Evolutionary conservation across 805 yeast genomes (phyloP), one percentile per base, ranked within the genome.

Genomic region (Yarrowia bubula): DNA sequence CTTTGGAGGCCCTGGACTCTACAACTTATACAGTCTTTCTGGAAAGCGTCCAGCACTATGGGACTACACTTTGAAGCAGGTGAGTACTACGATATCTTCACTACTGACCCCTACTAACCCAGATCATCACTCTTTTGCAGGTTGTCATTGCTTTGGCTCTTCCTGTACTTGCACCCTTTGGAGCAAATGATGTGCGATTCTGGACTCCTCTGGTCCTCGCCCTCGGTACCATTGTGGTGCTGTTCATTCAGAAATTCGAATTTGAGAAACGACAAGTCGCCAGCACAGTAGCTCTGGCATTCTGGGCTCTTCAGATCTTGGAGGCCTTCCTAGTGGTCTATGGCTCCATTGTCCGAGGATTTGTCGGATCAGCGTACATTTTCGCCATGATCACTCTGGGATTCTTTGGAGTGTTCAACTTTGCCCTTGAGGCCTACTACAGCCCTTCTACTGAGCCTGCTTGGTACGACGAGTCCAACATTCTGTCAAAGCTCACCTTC

Each of bases 371-470:
- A 14, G 17, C 14, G n/a, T 31, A 48, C 58, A 31, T 39, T 39
- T 32, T 37, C 51, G 18, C 66, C n/a, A 22, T 51, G 43, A 28
- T 46, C 10, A 43, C 51, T 8, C 9, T 37, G 1, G 43, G 42
- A 1, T 58, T 42, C 43, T 15, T 44, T n/a, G 41, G 51, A 14
- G 15, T 44, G 6, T 32, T 37, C 51, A 13, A 51, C 58, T 18
- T 70, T 55, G n/a, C 50, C 32, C 35, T 68, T 68, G 35, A 82
- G 78, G 67, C 84, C 70, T 13, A 42, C 22, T 58, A 58, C 35
- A 11, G 41, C 2, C 50, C 50, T n/a, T n/a, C 64, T 15, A 17
- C 51, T 2, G 51, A 58, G 7, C 64, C 64, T 1, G 51, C 33
- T 1, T 58, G 33, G 35, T 58, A 58, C 15, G 64, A 58, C 35